Conservation (phyloP, 208 protist species). For the Entamoeba dispar region DNA sequence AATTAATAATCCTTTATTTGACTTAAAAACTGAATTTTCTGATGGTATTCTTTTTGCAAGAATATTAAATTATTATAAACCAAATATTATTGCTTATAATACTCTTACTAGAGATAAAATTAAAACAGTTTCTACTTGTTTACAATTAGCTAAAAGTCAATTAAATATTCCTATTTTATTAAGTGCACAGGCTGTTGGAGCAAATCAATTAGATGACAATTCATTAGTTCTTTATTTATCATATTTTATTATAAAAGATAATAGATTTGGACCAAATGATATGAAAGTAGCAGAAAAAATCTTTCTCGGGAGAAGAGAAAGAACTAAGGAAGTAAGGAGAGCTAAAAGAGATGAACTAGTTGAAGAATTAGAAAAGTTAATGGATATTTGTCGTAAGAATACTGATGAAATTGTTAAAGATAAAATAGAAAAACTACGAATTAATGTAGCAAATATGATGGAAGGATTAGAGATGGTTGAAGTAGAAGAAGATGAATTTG, state of each 20-base stretch:
- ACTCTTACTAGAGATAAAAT: not conserved
- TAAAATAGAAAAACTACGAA: not conserved
- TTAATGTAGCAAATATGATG: not conserved
- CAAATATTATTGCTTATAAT: not conserved
- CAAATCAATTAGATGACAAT: not conserved
- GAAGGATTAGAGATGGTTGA: not conserved
- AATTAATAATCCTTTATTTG: not conserved
- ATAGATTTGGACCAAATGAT: not conserved
- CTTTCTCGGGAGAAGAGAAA: not conserved
- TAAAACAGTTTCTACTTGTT: not conserved
- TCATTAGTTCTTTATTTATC: not conserved
- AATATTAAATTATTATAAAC: not conserved
- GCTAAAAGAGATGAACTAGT: not conserved
- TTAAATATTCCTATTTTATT: not conserved
- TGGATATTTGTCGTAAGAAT: not conserved
- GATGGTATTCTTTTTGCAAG: not conserved
- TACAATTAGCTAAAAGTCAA: not conserved
- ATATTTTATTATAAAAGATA: not conserved
- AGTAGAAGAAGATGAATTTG: not conserved
- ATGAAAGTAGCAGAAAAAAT: not conserved
- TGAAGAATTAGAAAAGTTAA: not conserved
- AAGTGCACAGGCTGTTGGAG: not conserved
- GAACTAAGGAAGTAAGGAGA: not conserved
- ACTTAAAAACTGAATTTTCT: not conserved
- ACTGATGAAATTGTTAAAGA: not conserved